These are phyloP conservation scores for Aspergillus unguis DNA, from an alignment of 2,329 filamentous ascomycete genomes.

Conservation along the genomic window DNA sequence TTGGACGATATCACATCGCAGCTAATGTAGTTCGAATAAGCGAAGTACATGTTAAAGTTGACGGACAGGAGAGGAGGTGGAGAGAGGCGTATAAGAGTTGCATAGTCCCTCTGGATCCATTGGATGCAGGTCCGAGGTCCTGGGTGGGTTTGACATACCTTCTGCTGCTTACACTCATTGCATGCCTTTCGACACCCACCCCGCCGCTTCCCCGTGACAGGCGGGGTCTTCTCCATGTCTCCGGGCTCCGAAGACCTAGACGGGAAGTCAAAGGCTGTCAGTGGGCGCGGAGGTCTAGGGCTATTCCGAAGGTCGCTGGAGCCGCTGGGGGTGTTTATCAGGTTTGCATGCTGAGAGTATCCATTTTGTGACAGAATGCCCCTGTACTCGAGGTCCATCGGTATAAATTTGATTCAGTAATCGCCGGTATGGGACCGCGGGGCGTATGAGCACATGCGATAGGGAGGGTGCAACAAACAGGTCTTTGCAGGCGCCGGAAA, in stretches of 20 bases:
- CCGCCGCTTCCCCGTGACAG: slow-evolving; percentile 48
- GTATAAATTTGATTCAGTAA: slow-evolving; percentile 26
- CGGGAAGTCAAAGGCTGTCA: slow-evolving; percentile 29
- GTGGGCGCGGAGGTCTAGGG: slow-evolving; percentile 31
- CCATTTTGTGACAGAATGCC: slow-evolving; percentile 35
- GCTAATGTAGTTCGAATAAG: slow-evolving; percentile 37
- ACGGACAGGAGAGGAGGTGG: slow-evolving; percentile 1
- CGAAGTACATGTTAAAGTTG: slow-evolving; percentile 15
- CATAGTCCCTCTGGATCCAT: neutral
- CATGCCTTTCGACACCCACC: slow-evolving; percentile 53
- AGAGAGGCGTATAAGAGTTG: neutral
- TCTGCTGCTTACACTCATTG: slow-evolving; percentile 67
- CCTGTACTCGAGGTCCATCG: slow-evolving; percentile 37
- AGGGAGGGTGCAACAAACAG: slow-evolving; percentile 21
- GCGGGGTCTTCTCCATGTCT: slow-evolving; percentile 40
- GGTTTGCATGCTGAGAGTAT: slow-evolving; percentile 23
- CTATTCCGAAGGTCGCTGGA: slow-evolving; percentile 36
- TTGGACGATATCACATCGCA: slow-evolving; percentile 64
- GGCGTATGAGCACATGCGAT: slow-evolving; percentile 22
- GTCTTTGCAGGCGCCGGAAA: slow-evolving; percentile 35
- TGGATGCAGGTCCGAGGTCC: neutral
- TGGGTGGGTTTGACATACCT: slow-evolving; percentile 45
- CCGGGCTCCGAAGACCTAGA: slow-evolving; percentile 32
- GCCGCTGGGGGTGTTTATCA: slow-evolving; percentile 27
- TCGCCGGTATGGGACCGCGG: slow-evolving; percentile 30